Percentiles rank a stretch among this genome's conserved stretches.
Conservation (phyloP, 257 asterid genomes). For the Lithospermum erythrorhizon region DNA sequence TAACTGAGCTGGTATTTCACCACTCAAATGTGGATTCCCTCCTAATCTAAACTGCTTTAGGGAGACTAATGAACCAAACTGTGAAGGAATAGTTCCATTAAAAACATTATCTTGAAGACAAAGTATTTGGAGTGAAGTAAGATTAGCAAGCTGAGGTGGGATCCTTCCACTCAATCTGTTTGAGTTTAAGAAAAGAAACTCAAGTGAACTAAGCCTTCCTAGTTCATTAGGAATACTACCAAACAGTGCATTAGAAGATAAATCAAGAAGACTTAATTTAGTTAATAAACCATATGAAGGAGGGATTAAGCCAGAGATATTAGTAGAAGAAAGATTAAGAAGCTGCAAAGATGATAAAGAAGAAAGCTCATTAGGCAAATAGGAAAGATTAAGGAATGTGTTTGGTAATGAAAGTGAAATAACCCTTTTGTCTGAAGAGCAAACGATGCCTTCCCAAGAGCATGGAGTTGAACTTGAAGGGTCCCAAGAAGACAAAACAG, state of each 20-base stretch:
- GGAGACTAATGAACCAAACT: slow-evolving; percentile 51
- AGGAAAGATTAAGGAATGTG: slow-evolving; percentile 71
- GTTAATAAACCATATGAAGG: slow-evolving; percentile 45
- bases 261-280: slow-evolving; percentile 57
- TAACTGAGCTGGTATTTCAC: slow-evolving; percentile 63
- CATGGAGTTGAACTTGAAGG: slow-evolving; percentile 67
- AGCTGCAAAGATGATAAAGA: slow-evolving; percentile 72
- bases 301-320: slow-evolving; percentile 74
- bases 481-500: slow-evolving; percentile 67
- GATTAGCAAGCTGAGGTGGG: slow-evolving; percentile 55
- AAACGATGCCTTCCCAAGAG: slow-evolving; percentile 86
- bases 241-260: slow-evolving; percentile 59
- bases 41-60: slow-evolving; percentile 83
- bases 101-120: slow-evolving; percentile 79
- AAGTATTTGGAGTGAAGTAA: slow-evolving; percentile 61
- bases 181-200: slow-evolving; percentile 70
- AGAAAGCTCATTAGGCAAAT: slow-evolving; percentile 54
- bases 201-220: slow-evolving; percentile 43
- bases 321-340: slow-evolving; percentile 76
- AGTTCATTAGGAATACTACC: slow-evolving; percentile 60
- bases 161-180: slow-evolving; percentile 52
- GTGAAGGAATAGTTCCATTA: slow-evolving; percentile 62
- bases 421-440: slow-evolving; percentile 81
- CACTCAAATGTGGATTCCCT: slow-evolving; percentile 56
- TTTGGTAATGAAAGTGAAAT: slow-evolving; percentile 74